Evolutionary conservation across 2,329 filamentous ascomycete species (phyloP), one percentile per base, ranked within the genome.

Genomic region (Monosporascus sp.): DNA sequence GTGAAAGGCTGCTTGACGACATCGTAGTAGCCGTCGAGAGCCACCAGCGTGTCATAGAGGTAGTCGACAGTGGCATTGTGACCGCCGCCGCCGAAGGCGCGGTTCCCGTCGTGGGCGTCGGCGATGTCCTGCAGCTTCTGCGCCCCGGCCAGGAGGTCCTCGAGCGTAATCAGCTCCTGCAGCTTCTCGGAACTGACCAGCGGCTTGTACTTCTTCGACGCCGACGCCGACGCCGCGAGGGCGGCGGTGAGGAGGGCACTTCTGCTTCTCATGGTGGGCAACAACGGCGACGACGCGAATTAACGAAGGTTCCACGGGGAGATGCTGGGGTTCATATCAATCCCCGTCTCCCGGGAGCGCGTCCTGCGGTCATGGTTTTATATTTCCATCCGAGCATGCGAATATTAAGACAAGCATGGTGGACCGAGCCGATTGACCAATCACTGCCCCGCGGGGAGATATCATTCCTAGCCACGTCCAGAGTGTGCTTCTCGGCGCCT

Each of bases 31-130:
- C 65, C 20, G 22, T 44, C 66, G 31, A 68, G 64, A 7, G 63
- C 59, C 44, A 61, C 64, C 27, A 78, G 67, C 22, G 70, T 69
- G 51, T 75, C 65, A 65, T 70, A 71, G 52, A 77, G 63, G 58
- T 66, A 78, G 64, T 76, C 72, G 50, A 77, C 69, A 6, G 75
- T 79, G 51, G 70, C 69, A 52, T 77, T 75, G 67, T 77, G 75
- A 51, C 76, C 76, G 36, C 61, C 63, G 52, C 73, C 68, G 45
- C 74, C 74, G 51, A 78, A 76, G 48, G 68, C 72, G 31, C 76
- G 74, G 61, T 72, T 76, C 44, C 71, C 69, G 34, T 62, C 70
- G 52, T 76, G 67, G 36, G 70, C 69, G 26, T 73, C 66, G 22
- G 77, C 74, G 49, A 79, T 67, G 57, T 71, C 68, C 59, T 77